Percentiles rank a stretch among this genome's conserved stretches.
phyloP scores from a whole-genome alignment of 345 rosid species.

The Brassica nigra region DNA sequence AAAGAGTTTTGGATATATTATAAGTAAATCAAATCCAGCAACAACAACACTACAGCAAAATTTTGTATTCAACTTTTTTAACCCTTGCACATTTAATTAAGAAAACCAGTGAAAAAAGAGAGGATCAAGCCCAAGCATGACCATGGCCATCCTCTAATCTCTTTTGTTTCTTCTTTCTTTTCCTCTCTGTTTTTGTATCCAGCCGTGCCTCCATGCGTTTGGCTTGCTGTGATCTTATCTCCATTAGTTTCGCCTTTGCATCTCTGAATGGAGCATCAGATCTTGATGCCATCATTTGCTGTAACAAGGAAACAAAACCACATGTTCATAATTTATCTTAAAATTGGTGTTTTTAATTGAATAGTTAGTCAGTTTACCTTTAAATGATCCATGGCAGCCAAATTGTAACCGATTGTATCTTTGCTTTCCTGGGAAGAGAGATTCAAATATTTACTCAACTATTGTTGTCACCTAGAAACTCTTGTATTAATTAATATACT shows the following conservation, averaged over 20 bases:
- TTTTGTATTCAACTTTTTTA: neutral
- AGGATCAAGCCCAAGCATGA: conserved; percentile 42
- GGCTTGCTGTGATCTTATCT: conserved; percentile 58
- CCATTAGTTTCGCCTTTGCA: conserved; percentile 71
- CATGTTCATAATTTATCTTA: neutral
- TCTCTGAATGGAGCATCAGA: conserved; percentile 85
- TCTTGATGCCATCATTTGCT: conserved; percentile 90
- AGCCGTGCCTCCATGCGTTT: conserved; percentile 53
- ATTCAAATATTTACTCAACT: neutral
- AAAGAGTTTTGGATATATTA: conserved; percentile 24
- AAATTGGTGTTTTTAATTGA: neutral
- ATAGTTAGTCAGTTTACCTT: conserved; percentile 47
- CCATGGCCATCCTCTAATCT: conserved; percentile 44
- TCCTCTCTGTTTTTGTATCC: conserved; percentile 58
- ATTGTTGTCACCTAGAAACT: neutral
- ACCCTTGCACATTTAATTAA: neutral
- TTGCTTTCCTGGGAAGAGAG: conserved; percentile 66
- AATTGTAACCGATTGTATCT: conserved; percentile 86
- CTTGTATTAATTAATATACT: neutral
- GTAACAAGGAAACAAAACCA: conserved; percentile 17
- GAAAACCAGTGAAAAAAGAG: neutral
- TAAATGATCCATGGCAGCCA: conserved; percentile 96
- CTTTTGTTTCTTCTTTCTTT: conserved; percentile 68
- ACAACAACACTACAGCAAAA: conserved; percentile 13
- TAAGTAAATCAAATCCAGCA: neutral